Conservation (phyloP, 2,329 filamentous ascomycete species). For the Sclerotinia sclerotiorum region DNA sequence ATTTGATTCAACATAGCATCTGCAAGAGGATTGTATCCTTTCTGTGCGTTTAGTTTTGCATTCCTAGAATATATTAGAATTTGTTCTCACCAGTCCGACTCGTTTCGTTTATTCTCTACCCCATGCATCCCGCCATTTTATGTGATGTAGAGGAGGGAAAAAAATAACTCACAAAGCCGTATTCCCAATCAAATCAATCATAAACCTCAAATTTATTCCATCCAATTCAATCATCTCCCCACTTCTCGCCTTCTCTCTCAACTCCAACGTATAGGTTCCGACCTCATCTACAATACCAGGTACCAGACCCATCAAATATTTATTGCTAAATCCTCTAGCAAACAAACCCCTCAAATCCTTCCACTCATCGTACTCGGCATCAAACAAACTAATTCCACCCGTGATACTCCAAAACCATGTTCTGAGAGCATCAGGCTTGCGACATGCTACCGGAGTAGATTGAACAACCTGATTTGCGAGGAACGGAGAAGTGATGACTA, state of each 20-base stretch:
- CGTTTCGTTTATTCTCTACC: background rate
- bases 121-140: background rate
- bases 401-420: slow-evolving; percentile 28
- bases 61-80: slow-evolving; percentile 16
- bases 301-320: slow-evolving; percentile 27
- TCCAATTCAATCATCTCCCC: slow-evolving; percentile 30
- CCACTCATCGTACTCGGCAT: slow-evolving; percentile 31
- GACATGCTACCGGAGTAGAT: slow-evolving; percentile 21
- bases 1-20: slow-evolving; percentile 29
- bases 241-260: slow-evolving; percentile 27
- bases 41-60: slow-evolving; percentile 28
- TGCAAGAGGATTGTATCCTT: slow-evolving; percentile 30
- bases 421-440: slow-evolving; percentile 26
- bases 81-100: background rate
- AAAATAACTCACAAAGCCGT: slow-evolving; percentile 21
- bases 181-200: slow-evolving; percentile 32
- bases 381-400: slow-evolving; percentile 28
- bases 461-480: slow-evolving; percentile 30
- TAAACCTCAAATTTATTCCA: slow-evolving; percentile 28
- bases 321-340: slow-evolving; percentile 32
- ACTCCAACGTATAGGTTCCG: background rate
- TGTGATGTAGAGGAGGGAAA: background rate
- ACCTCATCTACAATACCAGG: slow-evolving; percentile 30
- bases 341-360: slow-evolving; percentile 31
- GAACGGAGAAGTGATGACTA: slow-evolving; percentile 29